Conservation (phyloP, 805 yeast species). For the Candida sphagnicola region DNA sequence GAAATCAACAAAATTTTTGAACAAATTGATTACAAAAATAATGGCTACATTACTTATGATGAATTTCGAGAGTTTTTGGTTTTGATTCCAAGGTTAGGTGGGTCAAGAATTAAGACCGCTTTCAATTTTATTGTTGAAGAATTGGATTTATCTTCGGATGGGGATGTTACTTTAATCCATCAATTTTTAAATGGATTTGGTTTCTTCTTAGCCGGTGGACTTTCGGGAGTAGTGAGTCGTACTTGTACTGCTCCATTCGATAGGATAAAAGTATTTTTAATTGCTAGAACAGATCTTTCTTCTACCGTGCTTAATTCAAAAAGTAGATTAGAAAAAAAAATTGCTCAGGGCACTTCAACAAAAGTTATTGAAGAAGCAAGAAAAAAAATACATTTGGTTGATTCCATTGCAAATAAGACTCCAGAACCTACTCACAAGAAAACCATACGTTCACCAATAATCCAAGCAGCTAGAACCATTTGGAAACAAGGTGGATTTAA, state of each 20-base stretch:
- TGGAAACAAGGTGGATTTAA: slow-evolving; percentile 86
- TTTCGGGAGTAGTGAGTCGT: slow-evolving; percentile 93
- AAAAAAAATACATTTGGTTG: slow-evolving; percentile 21
- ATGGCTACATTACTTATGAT: slow-evolving; percentile 72
- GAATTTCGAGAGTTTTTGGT: slow-evolving; percentile 82
- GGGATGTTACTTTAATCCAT: slow-evolving; percentile 81
- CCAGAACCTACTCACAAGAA: slow-evolving; percentile 40
- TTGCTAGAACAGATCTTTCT: slow-evolving; percentile 81
- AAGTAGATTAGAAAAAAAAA: slow-evolving; percentile 34
- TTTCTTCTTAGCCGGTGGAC: slow-evolving; percentile 89
- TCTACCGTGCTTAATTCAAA: slow-evolving; percentile 65
- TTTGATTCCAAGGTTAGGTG: slow-evolving; percentile 76
- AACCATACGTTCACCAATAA: slow-evolving; percentile 65
- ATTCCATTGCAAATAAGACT: slow-evolving; percentile 20
- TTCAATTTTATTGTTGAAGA: slow-evolving; percentile 78
- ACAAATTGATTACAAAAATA: slow-evolving; percentile 50
- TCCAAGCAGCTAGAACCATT: slow-evolving; percentile 74
- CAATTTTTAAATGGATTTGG: slow-evolving; percentile 84
- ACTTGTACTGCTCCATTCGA: slow-evolving; percentile 98
- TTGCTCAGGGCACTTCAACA: slow-evolving; percentile 32
- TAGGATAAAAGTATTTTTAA: slow-evolving; percentile 86
- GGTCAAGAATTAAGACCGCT: slow-evolving; percentile 77
- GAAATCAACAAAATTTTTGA: slow-evolving; percentile 55
- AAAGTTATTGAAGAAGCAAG: slow-evolving; percentile 33
- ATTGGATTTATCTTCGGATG: slow-evolving; percentile 78